Percentiles rank a stretch among this genome's conserved stretches.
phyloP scores from a whole-genome alignment of 305 asterid genomes.

The Stenogyne calaminthoides region DNA sequence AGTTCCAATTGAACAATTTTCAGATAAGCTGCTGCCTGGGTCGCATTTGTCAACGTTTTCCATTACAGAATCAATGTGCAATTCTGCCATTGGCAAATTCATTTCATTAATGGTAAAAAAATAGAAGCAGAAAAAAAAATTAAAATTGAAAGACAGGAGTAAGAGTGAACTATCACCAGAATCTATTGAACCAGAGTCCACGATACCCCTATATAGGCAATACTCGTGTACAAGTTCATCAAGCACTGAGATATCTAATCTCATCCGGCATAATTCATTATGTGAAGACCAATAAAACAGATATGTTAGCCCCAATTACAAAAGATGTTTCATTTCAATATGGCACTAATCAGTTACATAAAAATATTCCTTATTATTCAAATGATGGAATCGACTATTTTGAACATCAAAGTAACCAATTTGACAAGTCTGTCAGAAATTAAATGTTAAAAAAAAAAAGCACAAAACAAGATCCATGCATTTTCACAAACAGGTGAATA shows the following conservation, averaged over 20 bases:
- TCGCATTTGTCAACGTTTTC: slow-evolving; percentile 47
- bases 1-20: slow-evolving; percentile 48
- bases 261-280: slow-evolving; percentile 95
- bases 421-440: not conserved
- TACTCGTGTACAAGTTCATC: slow-evolving; percentile 95
- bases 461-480: not conserved
- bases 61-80: slow-evolving; percentile 34
- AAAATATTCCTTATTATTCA: not conserved
- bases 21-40: slow-evolving; percentile 52
- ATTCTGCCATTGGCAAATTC: slow-evolving; percentile 39
- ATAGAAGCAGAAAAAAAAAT: not conserved
- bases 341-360: slow-evolving; percentile 15
- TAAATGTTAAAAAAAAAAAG: not conserved
- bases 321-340: not conserved
- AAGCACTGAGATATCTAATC: slow-evolving; percentile 62
- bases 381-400: not conserved
- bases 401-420: not conserved
- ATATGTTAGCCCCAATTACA: slow-evolving; percentile 21
- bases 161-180: slow-evolving; percentile 40
- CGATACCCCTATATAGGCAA: slow-evolving; percentile 89
- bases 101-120: slow-evolving; percentile 18
- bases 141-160: not conserved
- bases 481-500: slow-evolving; percentile 12
- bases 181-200: slow-evolving; percentile 49
- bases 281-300: slow-evolving; percentile 42